Conservation (phyloP, 2,329 filamentous ascomycete genomes). For the Monascus ruber region DNA sequence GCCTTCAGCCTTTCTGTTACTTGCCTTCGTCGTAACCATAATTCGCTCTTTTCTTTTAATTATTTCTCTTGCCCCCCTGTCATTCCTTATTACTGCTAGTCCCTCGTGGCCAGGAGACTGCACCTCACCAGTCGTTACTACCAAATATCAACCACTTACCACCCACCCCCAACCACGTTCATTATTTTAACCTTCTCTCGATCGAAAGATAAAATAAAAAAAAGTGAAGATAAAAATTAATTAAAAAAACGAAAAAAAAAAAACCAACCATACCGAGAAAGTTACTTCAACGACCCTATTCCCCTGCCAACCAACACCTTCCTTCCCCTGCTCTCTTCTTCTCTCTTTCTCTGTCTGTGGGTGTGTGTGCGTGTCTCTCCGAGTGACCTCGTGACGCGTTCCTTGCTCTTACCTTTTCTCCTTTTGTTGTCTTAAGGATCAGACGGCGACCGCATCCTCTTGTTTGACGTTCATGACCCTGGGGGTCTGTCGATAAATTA, state of each 20-base stretch:
- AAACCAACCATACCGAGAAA: background rate
- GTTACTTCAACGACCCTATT: too few relatives aligned
- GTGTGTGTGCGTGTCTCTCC: too few relatives aligned
- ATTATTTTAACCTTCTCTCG: background rate
- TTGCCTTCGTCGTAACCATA: background rate
- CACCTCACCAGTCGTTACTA: conserved; percentile 4
- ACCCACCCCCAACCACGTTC: background rate
- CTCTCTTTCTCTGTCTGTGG: too few relatives aligned
- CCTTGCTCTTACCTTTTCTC: too few relatives aligned
- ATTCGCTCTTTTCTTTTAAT: conserved; percentile 5
- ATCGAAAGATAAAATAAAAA: background rate
- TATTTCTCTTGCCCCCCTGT: conserved; percentile 10
- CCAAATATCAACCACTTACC: background rate
- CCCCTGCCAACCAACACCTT: too few relatives aligned
- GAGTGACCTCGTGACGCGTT: too few relatives aligned
- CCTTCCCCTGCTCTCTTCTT: too few relatives aligned
- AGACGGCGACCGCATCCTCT: background rate
- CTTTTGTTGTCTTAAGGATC: too few relatives aligned
- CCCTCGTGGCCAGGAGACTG: conserved; percentile 3
- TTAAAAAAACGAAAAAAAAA: background rate
- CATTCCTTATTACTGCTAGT: conserved; percentile 9
- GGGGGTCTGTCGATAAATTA: background rate
- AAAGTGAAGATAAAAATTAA: background rate
- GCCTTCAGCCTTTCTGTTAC: background rate
- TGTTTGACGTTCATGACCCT: conserved; percentile 1